phyloP scores from a whole-genome alignment of 768 basidiomycete genomes.

The Sporobolomyces roseus region DNA sequence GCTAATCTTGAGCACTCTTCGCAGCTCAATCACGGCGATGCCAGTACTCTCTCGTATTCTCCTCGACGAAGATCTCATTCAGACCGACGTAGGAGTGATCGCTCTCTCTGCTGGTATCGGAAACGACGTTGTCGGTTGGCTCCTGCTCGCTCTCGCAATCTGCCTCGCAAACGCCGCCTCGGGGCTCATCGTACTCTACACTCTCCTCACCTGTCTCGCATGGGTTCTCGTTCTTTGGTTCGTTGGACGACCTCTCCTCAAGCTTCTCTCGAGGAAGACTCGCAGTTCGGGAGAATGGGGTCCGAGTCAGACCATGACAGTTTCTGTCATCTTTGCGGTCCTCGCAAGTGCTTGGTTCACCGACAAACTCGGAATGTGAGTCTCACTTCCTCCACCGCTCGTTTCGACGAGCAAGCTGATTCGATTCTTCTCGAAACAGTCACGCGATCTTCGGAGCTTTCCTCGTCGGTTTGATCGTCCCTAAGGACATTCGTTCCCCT shows the following conservation, averaged over 20 bases:
- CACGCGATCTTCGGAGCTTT: slow-evolving; percentile 68
- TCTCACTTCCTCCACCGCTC: not conserved
- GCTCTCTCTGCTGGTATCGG: slow-evolving; percentile 77
- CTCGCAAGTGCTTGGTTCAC: slow-evolving; percentile 76
- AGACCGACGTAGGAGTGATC: slow-evolving; percentile 75
- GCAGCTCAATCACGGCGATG: slow-evolving; percentile 58
- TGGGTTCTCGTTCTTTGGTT: slow-evolving; percentile 40
- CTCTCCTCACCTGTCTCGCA: slow-evolving; percentile 65
- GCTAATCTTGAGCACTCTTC: not conserved
- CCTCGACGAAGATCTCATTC: slow-evolving; percentile 73
- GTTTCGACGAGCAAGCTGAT: not conserved
- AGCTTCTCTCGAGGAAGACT: slow-evolving; percentile 63
- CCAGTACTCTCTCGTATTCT: slow-evolving; percentile 62
- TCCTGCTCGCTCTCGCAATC: slow-evolving; percentile 76
- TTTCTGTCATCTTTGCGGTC: slow-evolving; percentile 68
- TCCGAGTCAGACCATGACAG: slow-evolving; percentile 57
- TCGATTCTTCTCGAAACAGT: slow-evolving; percentile 1
- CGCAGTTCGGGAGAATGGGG: slow-evolving; percentile 69
- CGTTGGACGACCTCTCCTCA: slow-evolving; percentile 50
- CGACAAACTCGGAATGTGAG: slow-evolving; percentile 69
- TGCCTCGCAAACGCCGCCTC: slow-evolving; percentile 73
- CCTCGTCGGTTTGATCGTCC: slow-evolving; percentile 74
- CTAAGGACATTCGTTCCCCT: slow-evolving; percentile 68
- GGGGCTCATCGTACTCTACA: slow-evolving; percentile 73
- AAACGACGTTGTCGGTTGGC: slow-evolving; percentile 59